Conservation (phyloP, 768 basidiomycete genomes). For the Hericium coralloides region DNA sequence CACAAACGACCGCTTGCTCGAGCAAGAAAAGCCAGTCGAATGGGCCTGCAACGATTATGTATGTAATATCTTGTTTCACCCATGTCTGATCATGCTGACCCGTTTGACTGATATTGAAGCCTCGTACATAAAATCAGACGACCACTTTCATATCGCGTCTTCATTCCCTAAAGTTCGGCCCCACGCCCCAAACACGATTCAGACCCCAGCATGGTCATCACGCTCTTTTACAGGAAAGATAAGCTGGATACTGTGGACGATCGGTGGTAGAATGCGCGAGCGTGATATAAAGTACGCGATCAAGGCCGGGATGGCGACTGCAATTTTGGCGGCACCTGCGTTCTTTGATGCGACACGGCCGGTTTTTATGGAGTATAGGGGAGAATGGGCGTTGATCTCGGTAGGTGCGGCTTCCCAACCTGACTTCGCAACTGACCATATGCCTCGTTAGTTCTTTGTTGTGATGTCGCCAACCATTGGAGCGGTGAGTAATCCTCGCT, state of each 20-base stretch:
- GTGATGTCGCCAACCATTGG: conserved; percentile 89
- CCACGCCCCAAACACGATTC: conserved; percentile 80
- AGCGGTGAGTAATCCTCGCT: conserved; percentile 41
- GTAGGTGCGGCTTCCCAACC: conserved; percentile 32
- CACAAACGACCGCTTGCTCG: neutral
- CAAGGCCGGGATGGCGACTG: conserved; percentile 79
- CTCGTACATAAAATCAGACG: conserved; percentile 33
- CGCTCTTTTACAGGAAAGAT: conserved; percentile 54
- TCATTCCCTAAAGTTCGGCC: conserved; percentile 76
- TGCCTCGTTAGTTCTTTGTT: conserved; percentile 58
- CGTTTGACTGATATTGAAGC: conserved; percentile 24
- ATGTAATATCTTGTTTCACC: neutral
- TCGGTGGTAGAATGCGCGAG: conserved; percentile 57
- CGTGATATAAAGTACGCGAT: conserved; percentile 80
- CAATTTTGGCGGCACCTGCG: conserved; percentile 78
- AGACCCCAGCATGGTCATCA: conserved; percentile 58
- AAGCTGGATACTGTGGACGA: conserved; percentile 63
- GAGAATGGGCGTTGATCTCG: conserved; percentile 95
- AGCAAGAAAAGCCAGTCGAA: conserved; percentile 4
- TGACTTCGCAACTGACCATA: neutral
- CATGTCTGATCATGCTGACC: neutral
- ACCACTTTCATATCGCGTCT: conserved; percentile 34
- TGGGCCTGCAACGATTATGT: conserved; percentile 22
- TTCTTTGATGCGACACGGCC: conserved; percentile 76
- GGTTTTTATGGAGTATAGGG: conserved; percentile 71